phyloP scores from a whole-genome alignment of 106 monocot species.

The Iris macrosiphon region DNA sequence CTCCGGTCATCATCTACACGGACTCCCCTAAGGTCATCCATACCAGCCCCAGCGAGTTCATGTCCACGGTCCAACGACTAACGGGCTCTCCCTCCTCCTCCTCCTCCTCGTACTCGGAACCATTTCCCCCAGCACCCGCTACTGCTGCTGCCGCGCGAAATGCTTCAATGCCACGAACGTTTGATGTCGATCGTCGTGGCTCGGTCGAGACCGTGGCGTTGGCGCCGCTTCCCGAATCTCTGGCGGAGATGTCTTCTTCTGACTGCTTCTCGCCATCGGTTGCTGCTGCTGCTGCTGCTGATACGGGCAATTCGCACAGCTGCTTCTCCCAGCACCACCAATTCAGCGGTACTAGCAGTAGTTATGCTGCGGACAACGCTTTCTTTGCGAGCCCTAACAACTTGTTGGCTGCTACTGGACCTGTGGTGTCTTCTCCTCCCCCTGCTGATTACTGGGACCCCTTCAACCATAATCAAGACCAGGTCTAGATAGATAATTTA shows the following conservation, averaged over 20 bases:
- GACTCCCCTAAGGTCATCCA: constrained; percentile 66
- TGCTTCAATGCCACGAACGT: not conserved
- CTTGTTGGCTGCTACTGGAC: not conserved
- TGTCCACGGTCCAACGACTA: constrained; percentile 57
- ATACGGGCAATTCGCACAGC: not conserved
- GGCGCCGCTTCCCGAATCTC: constrained; percentile 24
- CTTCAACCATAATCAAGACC: constrained; percentile 21
- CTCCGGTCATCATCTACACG: constrained; percentile 58
- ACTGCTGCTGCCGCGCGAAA: not conserved
- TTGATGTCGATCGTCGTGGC: too few relatives aligned
- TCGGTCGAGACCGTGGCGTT: constrained; percentile 22
- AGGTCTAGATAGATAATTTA: too few relatives aligned
- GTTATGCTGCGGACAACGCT: constrained; percentile 2
- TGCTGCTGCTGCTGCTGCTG: not conserved
- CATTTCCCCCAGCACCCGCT: not conserved
- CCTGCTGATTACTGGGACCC: constrained; percentile 30
- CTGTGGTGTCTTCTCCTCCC: constrained; percentile 4
- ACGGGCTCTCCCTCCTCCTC: constrained; percentile 38
- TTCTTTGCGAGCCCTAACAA: constrained; percentile 7
- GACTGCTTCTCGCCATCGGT: constrained; percentile 26
- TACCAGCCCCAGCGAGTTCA: constrained; percentile 48
- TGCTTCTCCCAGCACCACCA: not conserved
- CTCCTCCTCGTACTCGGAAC: not conserved
- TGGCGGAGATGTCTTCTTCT: constrained; percentile 23
- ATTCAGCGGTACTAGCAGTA: not conserved